These are phyloP conservation scores for Pseudopediastrum boryanum DNA, from an alignment of 139 green algal species.

Conservation along the genomic window DNA sequence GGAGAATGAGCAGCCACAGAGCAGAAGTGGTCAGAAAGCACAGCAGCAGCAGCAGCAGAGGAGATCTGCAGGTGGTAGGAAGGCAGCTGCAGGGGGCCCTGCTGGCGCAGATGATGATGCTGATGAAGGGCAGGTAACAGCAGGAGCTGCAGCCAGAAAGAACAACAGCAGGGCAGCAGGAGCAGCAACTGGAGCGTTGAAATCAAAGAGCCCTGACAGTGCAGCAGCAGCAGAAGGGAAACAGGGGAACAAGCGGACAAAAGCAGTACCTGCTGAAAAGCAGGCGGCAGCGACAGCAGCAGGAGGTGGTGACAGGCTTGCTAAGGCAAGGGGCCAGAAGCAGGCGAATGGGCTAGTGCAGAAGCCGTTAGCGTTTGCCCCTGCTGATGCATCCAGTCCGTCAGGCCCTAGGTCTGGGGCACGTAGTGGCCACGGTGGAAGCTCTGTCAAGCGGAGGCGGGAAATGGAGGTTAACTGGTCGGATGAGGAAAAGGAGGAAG, in stretches of 20 bases:
- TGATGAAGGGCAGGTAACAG: conserved; percentile 20
- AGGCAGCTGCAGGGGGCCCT: neutral
- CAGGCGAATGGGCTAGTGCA: too few relatives aligned
- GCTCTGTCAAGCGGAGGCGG: too few relatives aligned
- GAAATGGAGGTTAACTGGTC: too few relatives aligned
- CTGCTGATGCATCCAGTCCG: too few relatives aligned
- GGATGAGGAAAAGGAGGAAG: too few relatives aligned
- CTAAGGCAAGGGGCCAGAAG: too few relatives aligned
- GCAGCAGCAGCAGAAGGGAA: neutral
- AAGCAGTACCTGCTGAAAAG: neutral
- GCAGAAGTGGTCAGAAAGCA: too few relatives aligned
- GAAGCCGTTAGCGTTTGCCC: too few relatives aligned
- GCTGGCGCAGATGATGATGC: neutral
- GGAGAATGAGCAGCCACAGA: too few relatives aligned
- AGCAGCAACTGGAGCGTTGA: conserved; percentile 14
- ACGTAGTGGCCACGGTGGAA: too few relatives aligned
- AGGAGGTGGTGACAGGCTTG: too few relatives aligned
- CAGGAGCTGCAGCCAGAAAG: conserved; percentile 15
- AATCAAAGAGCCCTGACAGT: neutral
- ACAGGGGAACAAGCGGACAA: neutral
- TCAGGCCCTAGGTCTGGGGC: too few relatives aligned
- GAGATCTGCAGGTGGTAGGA: conserved; percentile 1
- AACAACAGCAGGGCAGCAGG: conserved; percentile 17
- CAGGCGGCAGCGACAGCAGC: conserved; percentile 4
- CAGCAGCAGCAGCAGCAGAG: neutral